A percentile compares a stretch with the other conserved stretches of the same genome.
These are phyloP conservation scores for Malus sieversii DNA, from an alignment of 306 rosid species.

Conservation along the genomic window DNA sequence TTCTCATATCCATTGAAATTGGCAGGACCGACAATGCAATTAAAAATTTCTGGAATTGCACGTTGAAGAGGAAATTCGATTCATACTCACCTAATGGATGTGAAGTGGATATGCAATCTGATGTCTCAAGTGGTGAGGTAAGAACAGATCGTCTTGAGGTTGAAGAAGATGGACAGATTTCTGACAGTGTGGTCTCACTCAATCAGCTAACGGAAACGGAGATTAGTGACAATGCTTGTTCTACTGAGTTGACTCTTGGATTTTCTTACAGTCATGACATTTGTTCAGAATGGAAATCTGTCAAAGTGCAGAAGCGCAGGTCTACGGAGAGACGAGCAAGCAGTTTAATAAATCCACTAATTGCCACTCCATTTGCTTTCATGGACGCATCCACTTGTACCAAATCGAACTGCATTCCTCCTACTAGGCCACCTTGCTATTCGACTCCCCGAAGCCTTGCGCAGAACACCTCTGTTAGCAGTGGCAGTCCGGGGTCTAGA, in stretches of 20 bases:
- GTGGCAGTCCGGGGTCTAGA: constrained; percentile 30
- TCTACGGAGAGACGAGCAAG: not conserved
- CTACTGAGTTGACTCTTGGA: constrained; percentile 19
- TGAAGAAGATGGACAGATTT: constrained; percentile 15
- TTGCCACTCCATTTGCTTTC: not conserved
- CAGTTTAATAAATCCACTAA: not conserved
- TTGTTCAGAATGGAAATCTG: not conserved
- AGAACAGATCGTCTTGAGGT: not conserved
- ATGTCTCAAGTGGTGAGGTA: not conserved
- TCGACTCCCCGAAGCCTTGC: constrained; percentile 11
- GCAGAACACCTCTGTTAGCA: not conserved
- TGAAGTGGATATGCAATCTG: constrained; percentile 2
- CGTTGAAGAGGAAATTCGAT: constrained; percentile 41
- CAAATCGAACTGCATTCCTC: not conserved
- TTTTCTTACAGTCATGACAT: constrained; percentile 3
- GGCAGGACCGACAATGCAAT: constrained; percentile 59
- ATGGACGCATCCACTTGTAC: not conserved
- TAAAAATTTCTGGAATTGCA: constrained; percentile 59
- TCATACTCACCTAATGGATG: constrained; percentile 21
- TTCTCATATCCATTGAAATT: not conserved
- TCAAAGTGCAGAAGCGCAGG: not conserved
- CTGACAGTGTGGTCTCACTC: constrained; percentile 18
- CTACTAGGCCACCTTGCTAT: not conserved
- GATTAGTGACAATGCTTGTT: constrained; percentile 10
- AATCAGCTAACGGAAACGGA: constrained; percentile 9